A percentile compares a stretch with the other conserved stretches of the same genome.
phyloP scores from a whole-genome alignment of 305 asterid genomes.

The Stenogyne calaminthoides region DNA sequence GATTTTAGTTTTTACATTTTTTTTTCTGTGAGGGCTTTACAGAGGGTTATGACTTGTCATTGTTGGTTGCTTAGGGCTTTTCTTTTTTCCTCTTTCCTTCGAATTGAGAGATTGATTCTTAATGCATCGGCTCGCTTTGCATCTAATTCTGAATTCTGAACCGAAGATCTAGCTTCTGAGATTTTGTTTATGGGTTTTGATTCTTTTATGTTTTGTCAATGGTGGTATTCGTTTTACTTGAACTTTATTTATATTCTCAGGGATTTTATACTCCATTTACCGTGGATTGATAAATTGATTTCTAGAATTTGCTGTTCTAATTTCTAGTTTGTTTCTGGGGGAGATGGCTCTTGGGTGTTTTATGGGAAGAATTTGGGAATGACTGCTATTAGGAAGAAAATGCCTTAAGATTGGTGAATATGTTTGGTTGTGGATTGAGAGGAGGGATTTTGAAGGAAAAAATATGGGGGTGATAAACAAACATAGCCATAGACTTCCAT shows the following conservation, averaged over 20 bases:
- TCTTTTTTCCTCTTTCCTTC: neutral
- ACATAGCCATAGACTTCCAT: neutral
- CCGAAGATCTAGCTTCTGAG: constrained; percentile 13
- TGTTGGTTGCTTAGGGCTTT: neutral
- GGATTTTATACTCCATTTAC: constrained; percentile 11
- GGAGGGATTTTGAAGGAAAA: neutral
- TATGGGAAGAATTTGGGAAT: neutral
- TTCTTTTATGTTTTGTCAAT: neutral
- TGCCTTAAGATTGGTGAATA: constrained; percentile 1
- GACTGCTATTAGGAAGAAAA: neutral
- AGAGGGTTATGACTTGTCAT: constrained; percentile 36
- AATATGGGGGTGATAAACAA: neutral
- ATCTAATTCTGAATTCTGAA: constrained; percentile 22
- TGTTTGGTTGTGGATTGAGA: neutral
- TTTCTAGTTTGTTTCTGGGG: constrained; percentile 7
- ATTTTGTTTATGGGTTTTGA: constrained; percentile 21
- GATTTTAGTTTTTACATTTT: neutral
- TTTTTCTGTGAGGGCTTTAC: constrained; percentile 40
- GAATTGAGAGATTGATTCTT: constrained; percentile 14
- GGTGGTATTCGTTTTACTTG: constrained; percentile 3
- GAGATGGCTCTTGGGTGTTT: neutral
- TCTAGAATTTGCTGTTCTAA: constrained; percentile 1
- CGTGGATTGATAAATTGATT: constrained; percentile 3
- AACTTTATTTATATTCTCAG: neutral
- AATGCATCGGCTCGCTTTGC: neutral